Conservation (phyloP, 768 basidiomycete genomes). For the Hygrophoropsis aurantiaca region DNA sequence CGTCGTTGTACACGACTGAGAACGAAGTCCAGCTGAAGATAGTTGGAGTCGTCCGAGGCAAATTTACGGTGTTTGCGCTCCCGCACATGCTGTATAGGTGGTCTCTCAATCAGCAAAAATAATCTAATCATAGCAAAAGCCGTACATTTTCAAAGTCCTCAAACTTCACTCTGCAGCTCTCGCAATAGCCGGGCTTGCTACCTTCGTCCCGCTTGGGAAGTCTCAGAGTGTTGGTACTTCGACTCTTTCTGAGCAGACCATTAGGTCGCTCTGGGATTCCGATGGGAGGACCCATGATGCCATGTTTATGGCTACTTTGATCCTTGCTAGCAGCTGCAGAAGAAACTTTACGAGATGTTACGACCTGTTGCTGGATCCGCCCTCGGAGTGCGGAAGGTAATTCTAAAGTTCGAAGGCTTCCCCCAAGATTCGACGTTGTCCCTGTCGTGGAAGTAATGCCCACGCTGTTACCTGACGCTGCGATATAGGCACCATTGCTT, state of each 20-base stretch:
- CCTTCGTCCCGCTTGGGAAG: constrained; percentile 81
- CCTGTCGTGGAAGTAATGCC: constrained; percentile 88
- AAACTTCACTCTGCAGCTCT: constrained; percentile 91
- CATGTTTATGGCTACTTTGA: constrained; percentile 23
- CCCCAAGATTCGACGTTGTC: constrained; percentile 69
- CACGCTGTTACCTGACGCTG: constrained; percentile 95
- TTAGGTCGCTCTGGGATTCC: constrained; percentile 53
- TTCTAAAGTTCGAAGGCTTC: constrained; percentile 43
- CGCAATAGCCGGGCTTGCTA: constrained; percentile 94
- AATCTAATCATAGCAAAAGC: constrained; percentile 20
- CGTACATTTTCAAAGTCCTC: constrained; percentile 80
- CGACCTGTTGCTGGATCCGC: constrained; percentile 61
- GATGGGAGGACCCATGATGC: constrained; percentile 68
- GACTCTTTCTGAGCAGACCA: constrained; percentile 63
- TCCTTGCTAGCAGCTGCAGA: constrained; percentile 23
- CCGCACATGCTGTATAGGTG: constrained; percentile 59
- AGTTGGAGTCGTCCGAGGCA: constrained; percentile 76
- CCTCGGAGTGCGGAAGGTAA: constrained; percentile 55
- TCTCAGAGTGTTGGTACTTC: constrained; percentile 76
- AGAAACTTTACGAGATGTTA: constrained; percentile 60
- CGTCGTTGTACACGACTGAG: constrained; percentile 61
- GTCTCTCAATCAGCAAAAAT: background rate
- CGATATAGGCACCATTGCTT: constrained; percentile 61
- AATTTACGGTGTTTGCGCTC: constrained; percentile 80
- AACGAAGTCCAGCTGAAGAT: constrained; percentile 72